Evolutionary conservation across 805 yeast genomes (phyloP).

Genomic region (Wickerhamiella bombiphila): DNA sequence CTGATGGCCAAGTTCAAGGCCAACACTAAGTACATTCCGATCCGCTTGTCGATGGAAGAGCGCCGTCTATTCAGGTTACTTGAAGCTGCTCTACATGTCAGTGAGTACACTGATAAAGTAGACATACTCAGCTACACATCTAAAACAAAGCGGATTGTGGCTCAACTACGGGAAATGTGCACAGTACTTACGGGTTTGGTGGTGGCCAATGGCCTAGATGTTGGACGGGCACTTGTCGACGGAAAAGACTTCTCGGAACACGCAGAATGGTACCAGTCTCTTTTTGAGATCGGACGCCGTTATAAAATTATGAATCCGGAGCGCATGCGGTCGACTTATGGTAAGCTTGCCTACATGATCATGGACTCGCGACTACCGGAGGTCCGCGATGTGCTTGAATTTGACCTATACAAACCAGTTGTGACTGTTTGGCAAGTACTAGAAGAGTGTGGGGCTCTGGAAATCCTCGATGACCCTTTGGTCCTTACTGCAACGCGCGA

Average conservation of each 20-base stretch:
- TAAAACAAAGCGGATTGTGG: conserved; percentile 55
- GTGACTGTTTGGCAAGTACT: conserved; percentile 42
- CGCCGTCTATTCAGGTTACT: conserved; percentile 50
- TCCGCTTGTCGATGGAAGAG: conserved; percentile 54
- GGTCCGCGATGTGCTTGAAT: conserved; percentile 54
- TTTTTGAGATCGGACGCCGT: conserved; percentile 67
- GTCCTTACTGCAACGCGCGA: conserved; percentile 54
- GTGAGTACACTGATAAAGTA: conserved; percentile 67
- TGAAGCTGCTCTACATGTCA: conserved; percentile 65
- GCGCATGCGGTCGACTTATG: conserved; percentile 62
- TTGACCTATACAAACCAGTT: conserved; percentile 60
- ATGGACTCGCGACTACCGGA: conserved; percentile 73
- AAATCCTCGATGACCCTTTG: conserved; percentile 42
- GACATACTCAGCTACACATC: conserved; percentile 55
- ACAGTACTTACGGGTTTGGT: conserved; percentile 66
- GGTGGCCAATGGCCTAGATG: conserved; percentile 60
- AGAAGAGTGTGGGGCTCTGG: conserved; percentile 26
- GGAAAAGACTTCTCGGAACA: conserved; percentile 55
- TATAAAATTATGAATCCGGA: conserved; percentile 79
- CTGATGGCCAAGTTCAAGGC: conserved; percentile 20
- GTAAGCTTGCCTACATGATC: conserved; percentile 67
- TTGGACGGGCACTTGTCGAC: conserved; percentile 44
- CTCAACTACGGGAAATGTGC: conserved; percentile 61
- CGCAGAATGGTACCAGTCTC: conserved; percentile 54
- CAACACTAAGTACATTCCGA: conserved; percentile 42